Conservation (phyloP, 805 yeast species). For the Kuraishia borneana region DNA sequence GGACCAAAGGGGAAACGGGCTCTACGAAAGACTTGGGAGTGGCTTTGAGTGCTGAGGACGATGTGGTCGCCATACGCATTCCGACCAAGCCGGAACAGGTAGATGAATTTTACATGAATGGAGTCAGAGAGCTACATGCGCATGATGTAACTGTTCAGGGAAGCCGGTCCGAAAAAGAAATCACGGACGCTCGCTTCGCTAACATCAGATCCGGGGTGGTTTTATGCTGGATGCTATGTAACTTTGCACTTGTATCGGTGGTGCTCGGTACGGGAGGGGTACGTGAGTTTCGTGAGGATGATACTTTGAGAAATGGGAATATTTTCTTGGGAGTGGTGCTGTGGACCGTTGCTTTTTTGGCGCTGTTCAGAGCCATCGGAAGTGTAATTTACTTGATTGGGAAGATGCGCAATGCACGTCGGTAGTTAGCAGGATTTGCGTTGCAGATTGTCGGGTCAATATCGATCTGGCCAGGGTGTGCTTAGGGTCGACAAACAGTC, state of each 20-base stretch:
- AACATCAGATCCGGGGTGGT: constrained; percentile 83
- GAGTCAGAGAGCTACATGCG: constrained; percentile 46
- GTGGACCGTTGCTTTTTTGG: constrained; percentile 90
- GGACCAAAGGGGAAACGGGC: constrained; percentile 78
- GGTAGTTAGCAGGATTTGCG: no score
- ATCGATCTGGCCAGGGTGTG: no score
- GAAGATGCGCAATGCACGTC: no score
- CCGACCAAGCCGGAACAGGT: constrained; percentile 72
- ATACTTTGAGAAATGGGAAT: constrained; percentile 28
- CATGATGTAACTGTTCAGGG: constrained; percentile 16
- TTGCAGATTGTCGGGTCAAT: no score
- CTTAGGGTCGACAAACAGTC: no score
- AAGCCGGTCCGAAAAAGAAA: constrained; percentile 27
- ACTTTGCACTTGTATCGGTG: constrained; percentile 68
- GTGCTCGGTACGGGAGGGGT: constrained; percentile 82
- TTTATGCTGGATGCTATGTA: constrained; percentile 78
- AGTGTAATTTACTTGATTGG: constrained; percentile 52
- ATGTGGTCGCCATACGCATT: constrained; percentile 39
- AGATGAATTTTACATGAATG: constrained; percentile 59
- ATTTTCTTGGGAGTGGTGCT: constrained; percentile 73
- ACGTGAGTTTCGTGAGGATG: constrained; percentile 26
- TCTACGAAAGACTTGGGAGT: constrained; percentile 66
- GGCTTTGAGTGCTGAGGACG: constrained; percentile 47
- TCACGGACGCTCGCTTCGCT: constrained; percentile 54
- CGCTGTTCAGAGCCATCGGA: constrained; percentile 73